Percentiles rank a stretch among this genome's conserved stretches.
Evolutionary conservation across 495 filamentous ascomycete genomes (phyloP).

Genomic region (Barbatosphaeria neglecta): DNA sequence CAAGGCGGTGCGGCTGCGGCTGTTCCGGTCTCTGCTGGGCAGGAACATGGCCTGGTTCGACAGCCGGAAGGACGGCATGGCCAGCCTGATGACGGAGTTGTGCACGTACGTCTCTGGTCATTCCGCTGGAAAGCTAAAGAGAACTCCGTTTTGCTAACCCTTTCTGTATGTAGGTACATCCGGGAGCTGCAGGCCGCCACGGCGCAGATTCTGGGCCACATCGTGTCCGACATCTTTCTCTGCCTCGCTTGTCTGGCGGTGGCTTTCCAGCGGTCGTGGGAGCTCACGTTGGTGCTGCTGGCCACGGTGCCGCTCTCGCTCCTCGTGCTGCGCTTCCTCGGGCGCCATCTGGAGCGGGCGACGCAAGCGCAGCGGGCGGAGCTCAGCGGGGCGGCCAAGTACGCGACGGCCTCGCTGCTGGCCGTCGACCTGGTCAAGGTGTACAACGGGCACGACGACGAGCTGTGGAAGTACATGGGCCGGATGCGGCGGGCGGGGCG

Average conservation of each 20-base stretch:
- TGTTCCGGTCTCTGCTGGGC: constrained; percentile 56
- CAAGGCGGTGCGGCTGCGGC: constrained; percentile 42
- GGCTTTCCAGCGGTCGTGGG: constrained; percentile 71
- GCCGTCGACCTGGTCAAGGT: constrained; percentile 82
- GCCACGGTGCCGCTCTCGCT: constrained; percentile 61
- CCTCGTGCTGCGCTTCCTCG: constrained; percentile 45
- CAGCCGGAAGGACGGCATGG: constrained; percentile 54
- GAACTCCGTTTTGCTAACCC: constrained; percentile 4
- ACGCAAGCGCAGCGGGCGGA: constrained; percentile 59
- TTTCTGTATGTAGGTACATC: constrained; percentile 50
- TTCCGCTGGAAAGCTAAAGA: background rate
- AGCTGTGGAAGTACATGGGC: constrained; percentile 50
- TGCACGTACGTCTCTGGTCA: constrained; percentile 51
- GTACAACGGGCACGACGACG: constrained; percentile 66
- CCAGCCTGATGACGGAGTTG: constrained; percentile 54
- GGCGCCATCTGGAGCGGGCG: constrained; percentile 46
- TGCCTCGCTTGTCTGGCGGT: constrained; percentile 52
- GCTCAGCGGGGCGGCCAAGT: constrained; percentile 60
- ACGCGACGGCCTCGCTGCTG: constrained; percentile 53
- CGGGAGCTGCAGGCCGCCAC: constrained; percentile 72
- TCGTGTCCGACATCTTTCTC: constrained; percentile 49
- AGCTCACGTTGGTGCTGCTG: constrained; percentile 72
- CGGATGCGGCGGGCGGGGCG: constrained; percentile 47
- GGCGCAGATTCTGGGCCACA: constrained; percentile 64
- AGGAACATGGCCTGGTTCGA: constrained; percentile 85